These are phyloP conservation scores for Coemansia sp. DNA, from an alignment of 192 early-diverging fungal genomes.

Conservation along the genomic window DNA sequence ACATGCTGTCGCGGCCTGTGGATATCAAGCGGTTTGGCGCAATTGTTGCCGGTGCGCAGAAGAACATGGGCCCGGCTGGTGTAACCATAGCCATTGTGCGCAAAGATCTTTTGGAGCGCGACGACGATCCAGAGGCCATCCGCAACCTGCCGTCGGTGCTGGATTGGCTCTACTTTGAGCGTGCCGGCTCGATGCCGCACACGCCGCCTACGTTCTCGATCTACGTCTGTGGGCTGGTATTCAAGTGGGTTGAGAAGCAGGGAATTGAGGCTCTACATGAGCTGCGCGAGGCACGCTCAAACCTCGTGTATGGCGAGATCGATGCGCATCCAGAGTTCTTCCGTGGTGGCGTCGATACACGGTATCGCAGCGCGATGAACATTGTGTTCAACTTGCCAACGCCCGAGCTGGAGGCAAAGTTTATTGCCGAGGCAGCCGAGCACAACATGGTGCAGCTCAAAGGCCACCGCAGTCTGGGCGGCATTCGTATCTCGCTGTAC, in stretches of 20 bases:
- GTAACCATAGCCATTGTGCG: constrained; percentile 91
- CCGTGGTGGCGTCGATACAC: constrained; percentile 62
- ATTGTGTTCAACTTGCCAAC: constrained; percentile 74
- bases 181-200: constrained; percentile 89
- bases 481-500: constrained; percentile 90
- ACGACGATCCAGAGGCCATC: constrained; percentile 39
- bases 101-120: constrained; percentile 76
- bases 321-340: constrained; percentile 65
- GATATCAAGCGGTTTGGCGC: constrained; percentile 82
- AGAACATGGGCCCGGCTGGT: constrained; percentile 92
- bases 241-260: constrained; percentile 73
- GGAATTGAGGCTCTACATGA: constrained; percentile 65
- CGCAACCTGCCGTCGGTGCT: constrained; percentile 74
- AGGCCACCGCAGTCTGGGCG: constrained; percentile 94
- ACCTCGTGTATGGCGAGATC: constrained; percentile 66
- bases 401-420: constrained; percentile 72
- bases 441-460: constrained; percentile 84
- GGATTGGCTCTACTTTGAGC: constrained; percentile 80
- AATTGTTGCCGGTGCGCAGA: constrained; percentile 96
- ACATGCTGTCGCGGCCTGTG: constrained; percentile 75
- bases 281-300: constrained; percentile 71
- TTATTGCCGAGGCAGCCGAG: constrained; percentile 77
- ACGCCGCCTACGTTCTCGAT: constrained; percentile 94
- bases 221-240: constrained; percentile 88
- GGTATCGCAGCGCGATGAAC: constrained; percentile 84